Conservation (phyloP, 345 rosid species). For the Abelmoschus esculentus region DNA sequence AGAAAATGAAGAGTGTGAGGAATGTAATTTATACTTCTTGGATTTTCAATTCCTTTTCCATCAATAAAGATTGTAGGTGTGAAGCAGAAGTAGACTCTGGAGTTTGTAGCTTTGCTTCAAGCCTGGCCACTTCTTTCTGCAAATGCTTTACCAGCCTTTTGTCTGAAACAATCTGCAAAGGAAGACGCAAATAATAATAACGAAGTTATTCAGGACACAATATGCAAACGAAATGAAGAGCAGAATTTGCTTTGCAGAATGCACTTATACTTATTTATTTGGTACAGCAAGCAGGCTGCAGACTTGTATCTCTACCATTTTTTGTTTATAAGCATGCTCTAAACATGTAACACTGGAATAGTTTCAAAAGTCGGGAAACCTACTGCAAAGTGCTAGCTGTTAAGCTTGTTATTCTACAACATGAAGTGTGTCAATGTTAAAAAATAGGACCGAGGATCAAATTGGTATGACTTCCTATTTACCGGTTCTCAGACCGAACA, state of each 20-base stretch:
- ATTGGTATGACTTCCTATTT: background rate
- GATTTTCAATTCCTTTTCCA: conserved; percentile 69
- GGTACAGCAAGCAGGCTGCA: background rate
- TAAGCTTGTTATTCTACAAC: background rate
- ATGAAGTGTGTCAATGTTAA: background rate
- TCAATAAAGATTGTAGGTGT: conserved; percentile 45
- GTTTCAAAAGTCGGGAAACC: background rate
- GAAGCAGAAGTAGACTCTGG: conserved; percentile 65
- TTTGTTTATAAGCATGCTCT: background rate
- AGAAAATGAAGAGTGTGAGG: background rate
- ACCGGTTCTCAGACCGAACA: background rate
- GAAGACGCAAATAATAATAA: conserved; percentile 5
- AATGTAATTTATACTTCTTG: conserved; percentile 34
- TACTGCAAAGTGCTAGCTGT: background rate
- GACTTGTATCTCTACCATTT: background rate
- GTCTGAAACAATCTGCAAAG: conserved; percentile 65
- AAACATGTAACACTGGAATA: background rate
- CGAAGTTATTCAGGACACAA: background rate
- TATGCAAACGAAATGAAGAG: background rate
- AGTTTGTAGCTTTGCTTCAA: conserved; percentile 77
- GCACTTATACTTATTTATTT: background rate
- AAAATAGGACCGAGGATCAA: background rate
- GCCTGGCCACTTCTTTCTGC: conserved; percentile 91
- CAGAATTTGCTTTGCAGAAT: background rate
- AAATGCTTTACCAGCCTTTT: conserved; percentile 66